phyloP scores from a whole-genome alignment of 2,329 filamentous ascomycete genomes.

The Pezicula rhizophila region DNA sequence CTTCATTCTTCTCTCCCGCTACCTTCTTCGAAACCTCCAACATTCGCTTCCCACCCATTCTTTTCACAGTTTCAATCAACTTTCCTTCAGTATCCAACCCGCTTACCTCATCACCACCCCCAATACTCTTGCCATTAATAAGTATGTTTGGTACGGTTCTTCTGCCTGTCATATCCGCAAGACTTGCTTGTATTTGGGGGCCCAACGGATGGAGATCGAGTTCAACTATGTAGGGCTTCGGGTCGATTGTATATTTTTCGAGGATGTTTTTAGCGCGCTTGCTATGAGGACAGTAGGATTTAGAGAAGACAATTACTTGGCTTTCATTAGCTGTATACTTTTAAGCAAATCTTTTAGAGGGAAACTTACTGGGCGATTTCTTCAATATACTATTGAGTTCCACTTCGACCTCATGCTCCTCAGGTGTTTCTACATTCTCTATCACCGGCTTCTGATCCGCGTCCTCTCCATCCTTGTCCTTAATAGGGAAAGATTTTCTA shows the following conservation, averaged over 20 bases:
- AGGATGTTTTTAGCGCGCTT: conserved; percentile 79
- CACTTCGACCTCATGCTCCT: conserved; percentile 58
- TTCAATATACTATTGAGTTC: conserved; percentile 78
- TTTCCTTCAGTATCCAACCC: conserved; percentile 59
- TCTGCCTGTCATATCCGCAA: conserved; percentile 70
- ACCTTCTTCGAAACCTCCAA: neutral
- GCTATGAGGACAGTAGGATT: conserved; percentile 85
- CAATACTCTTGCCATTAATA: conserved; percentile 81
- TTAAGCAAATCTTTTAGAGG: neutral
- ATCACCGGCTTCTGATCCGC: conserved; percentile 23
- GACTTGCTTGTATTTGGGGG: conserved; percentile 60
- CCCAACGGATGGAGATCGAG: conserved; percentile 79
- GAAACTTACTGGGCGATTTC: conserved; percentile 67
- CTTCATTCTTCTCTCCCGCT: conserved; percentile 28
- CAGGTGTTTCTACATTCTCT: conserved; percentile 43
- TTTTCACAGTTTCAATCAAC: conserved; percentile 49
- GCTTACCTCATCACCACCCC: conserved; percentile 80
- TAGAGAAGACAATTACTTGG: conserved; percentile 90
- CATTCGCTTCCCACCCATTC: neutral
- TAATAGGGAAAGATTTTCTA: conserved; percentile 35
- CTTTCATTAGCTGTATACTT: neutral
- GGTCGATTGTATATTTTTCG: conserved; percentile 76
- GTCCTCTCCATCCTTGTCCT: conserved; percentile 30
- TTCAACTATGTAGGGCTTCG: conserved; percentile 82
- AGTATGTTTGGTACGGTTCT: conserved; percentile 89